Conservation (phyloP, 805 yeast species). For the Grigorovia jiainica region DNA sequence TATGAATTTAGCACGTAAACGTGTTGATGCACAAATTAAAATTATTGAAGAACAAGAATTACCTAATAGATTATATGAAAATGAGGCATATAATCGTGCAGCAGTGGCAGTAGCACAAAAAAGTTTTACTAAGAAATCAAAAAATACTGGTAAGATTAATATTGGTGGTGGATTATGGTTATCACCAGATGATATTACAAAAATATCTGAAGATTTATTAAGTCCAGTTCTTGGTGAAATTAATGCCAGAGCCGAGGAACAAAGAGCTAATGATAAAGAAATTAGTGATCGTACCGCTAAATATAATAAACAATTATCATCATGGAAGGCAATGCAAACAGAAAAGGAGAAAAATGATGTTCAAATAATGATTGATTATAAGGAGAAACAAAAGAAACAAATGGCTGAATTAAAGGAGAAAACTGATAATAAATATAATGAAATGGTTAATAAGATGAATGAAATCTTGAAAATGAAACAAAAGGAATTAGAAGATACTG, state of each 20-base stretch:
- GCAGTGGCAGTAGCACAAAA: conserved; percentile 74
- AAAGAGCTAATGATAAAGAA: conserved; percentile 51
- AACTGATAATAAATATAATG: conserved; percentile 37
- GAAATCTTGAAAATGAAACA: conserved; percentile 30
- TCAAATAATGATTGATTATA: conserved; percentile 31
- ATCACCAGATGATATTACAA: conserved; percentile 66
- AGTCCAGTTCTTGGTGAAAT: conserved; percentile 77
- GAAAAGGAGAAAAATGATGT: conserved; percentile 33
- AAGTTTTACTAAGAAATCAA: conserved; percentile 39
- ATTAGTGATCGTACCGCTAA: conserved; percentile 30
- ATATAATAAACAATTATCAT: conserved; percentile 32
- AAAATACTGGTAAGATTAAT: conserved; percentile 51
- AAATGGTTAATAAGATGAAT: conserved; percentile 26
- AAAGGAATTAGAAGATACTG: conserved; percentile 35
- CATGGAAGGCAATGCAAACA: conserved; percentile 33
- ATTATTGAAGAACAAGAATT: conserved; percentile 34
- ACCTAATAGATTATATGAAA: conserved; percentile 19
- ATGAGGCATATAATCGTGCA: conserved; percentile 53
- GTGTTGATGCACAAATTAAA: conserved; percentile 36
- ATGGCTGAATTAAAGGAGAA: conserved; percentile 30
- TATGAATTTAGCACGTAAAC: conserved; percentile 41
- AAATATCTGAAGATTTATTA: conserved; percentile 71
- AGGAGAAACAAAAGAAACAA: conserved; percentile 32
- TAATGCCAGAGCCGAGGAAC: conserved; percentile 57
- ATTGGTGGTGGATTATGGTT: conserved; percentile 86